These are phyloP conservation scores for Chenopodium suecicum DNA, from an alignment of 148 eudicot genomes.

Conservation along the genomic window DNA sequence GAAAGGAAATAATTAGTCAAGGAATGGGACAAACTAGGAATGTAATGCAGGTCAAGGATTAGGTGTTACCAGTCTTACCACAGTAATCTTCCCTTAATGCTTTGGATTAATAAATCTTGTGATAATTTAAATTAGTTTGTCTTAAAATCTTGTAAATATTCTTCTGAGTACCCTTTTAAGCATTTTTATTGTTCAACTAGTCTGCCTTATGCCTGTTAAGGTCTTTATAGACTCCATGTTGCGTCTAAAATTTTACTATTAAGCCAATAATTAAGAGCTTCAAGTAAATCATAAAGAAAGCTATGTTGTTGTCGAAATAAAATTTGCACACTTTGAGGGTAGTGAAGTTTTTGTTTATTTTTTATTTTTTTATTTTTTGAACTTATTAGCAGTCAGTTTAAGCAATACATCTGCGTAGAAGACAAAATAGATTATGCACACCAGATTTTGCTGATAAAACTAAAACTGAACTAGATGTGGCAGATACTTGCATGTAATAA, in stretches of 20 bases:
- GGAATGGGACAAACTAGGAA: neutral
- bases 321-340: neutral
- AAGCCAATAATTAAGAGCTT: too few species aligned
- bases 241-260: too few species aligned
- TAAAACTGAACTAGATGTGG: neutral
- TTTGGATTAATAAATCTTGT: neutral
- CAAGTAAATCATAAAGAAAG: too few species aligned
- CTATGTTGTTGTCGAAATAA: neutral
- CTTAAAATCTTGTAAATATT: neutral
- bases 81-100: constrained; percentile 2
- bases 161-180: neutral
- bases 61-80: neutral
- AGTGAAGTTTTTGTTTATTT: too few species aligned
- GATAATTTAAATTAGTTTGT: neutral
- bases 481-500: constrained; percentile 1
- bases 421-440: neutral
- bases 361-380: neutral
- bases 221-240: neutral
- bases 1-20: neutral
- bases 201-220: neutral
- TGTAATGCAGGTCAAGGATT: neutral
- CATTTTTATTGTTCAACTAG: neutral
- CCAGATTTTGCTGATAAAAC: neutral
- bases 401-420: neutral
- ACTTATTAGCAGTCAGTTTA: neutral